These are phyloP conservation scores for Acacia concinna DNA, from an alignment of 331 rosid species.

Conservation along the genomic window DNA sequence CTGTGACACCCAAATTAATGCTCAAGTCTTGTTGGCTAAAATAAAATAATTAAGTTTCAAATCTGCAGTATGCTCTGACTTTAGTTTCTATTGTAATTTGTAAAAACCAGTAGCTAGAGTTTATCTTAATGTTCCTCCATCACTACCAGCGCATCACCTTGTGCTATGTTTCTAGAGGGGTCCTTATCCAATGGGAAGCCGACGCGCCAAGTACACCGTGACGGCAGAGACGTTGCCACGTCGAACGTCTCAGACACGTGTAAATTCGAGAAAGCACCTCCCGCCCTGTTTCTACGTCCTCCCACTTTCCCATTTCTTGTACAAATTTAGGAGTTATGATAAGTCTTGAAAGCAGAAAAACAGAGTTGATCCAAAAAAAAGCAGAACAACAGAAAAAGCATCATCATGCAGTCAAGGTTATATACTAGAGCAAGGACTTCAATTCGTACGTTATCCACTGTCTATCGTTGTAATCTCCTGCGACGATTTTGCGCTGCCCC, in stretches of 20 bases:
- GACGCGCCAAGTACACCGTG: constrained; percentile 29
- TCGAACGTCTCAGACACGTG: constrained; percentile 30
- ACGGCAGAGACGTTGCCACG: constrained; percentile 36
- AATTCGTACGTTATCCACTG: neutral
- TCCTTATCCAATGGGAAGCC: neutral
- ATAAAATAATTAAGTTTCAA: neutral
- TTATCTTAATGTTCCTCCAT: neutral
- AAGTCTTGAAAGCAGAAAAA: neutral
- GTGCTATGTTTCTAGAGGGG: constrained; percentile 6
- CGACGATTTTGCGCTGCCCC: constrained; percentile 36
- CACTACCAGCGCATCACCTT: neutral
- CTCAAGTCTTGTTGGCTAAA: neutral
- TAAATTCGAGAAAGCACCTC: constrained; percentile 36
- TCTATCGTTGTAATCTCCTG: constrained; percentile 20
- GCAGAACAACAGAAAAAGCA: neutral
- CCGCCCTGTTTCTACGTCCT: neutral
- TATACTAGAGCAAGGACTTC: constrained; percentile 23
- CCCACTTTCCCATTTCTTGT: neutral
- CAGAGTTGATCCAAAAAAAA: too few species aligned
- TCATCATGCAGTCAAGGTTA: constrained; percentile 49
- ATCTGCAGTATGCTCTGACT: neutral
- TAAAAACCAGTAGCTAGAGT: neutral
- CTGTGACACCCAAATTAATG: neutral
- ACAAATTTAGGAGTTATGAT: neutral
- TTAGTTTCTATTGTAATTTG: neutral